Evolutionary conservation across 495 filamentous ascomycete species (phyloP), one percentile per base, ranked within the genome.

Genomic region (Halenospora varia): DNA sequence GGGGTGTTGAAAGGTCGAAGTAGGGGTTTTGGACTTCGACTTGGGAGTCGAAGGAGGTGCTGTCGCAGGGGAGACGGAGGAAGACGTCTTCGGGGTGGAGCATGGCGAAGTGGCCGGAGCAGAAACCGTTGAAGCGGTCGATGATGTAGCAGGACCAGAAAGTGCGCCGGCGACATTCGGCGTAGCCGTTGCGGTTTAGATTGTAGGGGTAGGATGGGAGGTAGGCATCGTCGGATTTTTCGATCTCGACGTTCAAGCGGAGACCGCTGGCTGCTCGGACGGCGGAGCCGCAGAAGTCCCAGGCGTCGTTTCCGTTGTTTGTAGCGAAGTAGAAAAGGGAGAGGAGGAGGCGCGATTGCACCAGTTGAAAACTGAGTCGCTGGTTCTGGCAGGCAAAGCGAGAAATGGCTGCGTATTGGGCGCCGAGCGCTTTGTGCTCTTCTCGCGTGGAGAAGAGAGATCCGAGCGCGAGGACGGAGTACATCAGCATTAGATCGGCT

Each of bases 401-500:
- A 13, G 85, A 81, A 18, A 85, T 81, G 10, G 75, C 72, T 10
- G 79, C 75, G 60, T 81, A 86, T 24, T 74, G 72, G 57, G 68
- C 74, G 20, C 81, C 70, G 2, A 76, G 68, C 19, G 66, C 61
- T 29, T 75, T 70, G 51, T 71, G 69, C 48, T 78, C 77, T n/a
- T 74, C 57, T n/a, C 78, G 75, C 13, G 75, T 67, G 0, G 84
- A 83, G 59, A 88, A 85, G 1, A 80, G 65, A 13, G 82, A 76
- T 8, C 78, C 82, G 59, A 83, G 57, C 1, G 82, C 75, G 62
- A 89, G 79, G 63, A 85, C 78, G 11, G 79, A 79, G 71, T 88
- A 89, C 47, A 86, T 76, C 48, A 87, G 75, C 83, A 89, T 90
- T 62, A 78, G 78, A 69, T 89, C 87, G 67, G 83, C 82, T 60